Base-by-base conservation (phyloP, 371 early-diverging fungal species). In the Rhizopus delemar region DNA sequence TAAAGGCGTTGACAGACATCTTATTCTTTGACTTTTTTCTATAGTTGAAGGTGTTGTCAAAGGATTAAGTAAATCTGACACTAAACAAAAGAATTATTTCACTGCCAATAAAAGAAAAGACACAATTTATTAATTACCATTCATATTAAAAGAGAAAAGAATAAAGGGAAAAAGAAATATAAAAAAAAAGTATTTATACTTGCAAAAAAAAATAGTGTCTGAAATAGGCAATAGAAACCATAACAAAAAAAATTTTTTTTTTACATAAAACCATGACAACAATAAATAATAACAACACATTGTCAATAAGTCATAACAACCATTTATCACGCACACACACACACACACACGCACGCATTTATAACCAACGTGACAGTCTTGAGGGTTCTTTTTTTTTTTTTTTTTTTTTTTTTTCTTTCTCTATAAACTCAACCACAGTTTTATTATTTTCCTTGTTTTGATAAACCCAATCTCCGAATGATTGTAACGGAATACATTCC, bases 21-120 rank as follows among this genome's bases (percentile, higher is more conserved):
- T 66, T 34, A 58, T 35, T 9, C 62, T 57, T 8, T 32, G 50
- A 41, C 22, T 34, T 50, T 22, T 16, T 35, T 35, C 38, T 11
- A 22, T 11, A n/a, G 8, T 45, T 48, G 48, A 5, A 5, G 22
- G 4, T 32, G 39, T 39, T 50, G 62, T 45, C 51, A 56, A 38
- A 56, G 65, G 65, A 41, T 65, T 65, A 31, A 65, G 53, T 11
- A 65, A 60, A 56, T 55, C 60, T 28, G 65, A 59, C 15, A 65
- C 65, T 65, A 52, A 4, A 49, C 13, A 45, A n/a, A 22, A n/a
- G 16, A 45, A 35, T 35, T 5, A 38, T 6, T 38, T 38, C 8
- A 38, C 11, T 38, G 39, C 13, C 2, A 13, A 2, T 13, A 38
- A 13, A 22, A 22, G 2, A 22, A 22, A 2, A 22, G 22, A 22